Conservation (phyloP, 2,329 filamentous ascomycete genomes). For the Grosmannia huntii region DNA sequence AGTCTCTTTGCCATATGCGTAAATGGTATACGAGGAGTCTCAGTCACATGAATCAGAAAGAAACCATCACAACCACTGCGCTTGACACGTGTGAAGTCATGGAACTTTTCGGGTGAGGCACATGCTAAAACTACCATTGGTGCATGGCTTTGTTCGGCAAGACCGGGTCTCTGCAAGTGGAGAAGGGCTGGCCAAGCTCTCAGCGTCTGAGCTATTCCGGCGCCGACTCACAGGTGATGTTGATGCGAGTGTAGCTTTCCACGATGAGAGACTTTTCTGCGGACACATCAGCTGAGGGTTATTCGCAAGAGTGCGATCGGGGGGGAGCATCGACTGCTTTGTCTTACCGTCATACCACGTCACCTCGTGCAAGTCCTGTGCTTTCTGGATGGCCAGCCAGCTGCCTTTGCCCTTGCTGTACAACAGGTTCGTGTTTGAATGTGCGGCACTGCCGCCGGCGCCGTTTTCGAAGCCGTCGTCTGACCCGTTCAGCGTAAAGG, state of each 20-base stretch:
- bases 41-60: not conserved
- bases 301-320: not conserved
- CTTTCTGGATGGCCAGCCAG: slow-evolving; percentile 24
- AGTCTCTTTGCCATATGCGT: not conserved
- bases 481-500: slow-evolving; percentile 18
- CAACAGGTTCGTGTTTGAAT: slow-evolving; percentile 4
- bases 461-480: not conserved
- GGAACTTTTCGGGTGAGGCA: not conserved
- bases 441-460: not conserved
- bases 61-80: not conserved
- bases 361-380: slow-evolving; percentile 17
- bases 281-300: not conserved
- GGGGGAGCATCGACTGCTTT: not conserved
- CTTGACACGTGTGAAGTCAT: not conserved
- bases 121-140: not conserved
- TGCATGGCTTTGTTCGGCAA: not conserved
- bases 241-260: slow-evolving; percentile 20
- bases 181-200: not conserved
- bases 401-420: slow-evolving; percentile 9
- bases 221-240: slow-evolving; percentile 19
- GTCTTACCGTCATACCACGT: slow-evolving; percentile 26
- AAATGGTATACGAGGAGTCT: not conserved
- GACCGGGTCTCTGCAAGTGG: not conserved
- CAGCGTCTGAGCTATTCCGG: not conserved
- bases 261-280: slow-evolving; percentile 17